Evolutionary conservation across 2,329 filamentous ascomycete genomes (phyloP).

Genomic region (Gnomoniopsis smithogilvyi): DNA sequence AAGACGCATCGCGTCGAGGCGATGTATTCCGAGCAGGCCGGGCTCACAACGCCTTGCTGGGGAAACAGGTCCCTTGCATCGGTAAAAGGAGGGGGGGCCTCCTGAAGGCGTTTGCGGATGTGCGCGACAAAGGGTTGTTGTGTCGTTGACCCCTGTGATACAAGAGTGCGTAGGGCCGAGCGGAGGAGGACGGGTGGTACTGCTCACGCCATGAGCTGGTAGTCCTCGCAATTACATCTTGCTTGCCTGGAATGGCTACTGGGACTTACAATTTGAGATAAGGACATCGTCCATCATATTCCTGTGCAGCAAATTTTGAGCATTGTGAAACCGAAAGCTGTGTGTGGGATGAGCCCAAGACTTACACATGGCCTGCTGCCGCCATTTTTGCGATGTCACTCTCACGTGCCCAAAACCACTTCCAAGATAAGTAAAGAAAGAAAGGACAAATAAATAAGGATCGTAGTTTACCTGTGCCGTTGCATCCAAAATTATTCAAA

Average conservation of each 20-base stretch:
- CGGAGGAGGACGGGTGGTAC: conserved; percentile 30
- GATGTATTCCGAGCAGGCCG: conserved; percentile 26
- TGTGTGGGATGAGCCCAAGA: background rate
- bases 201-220: conserved; percentile 8
- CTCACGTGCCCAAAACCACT: background rate
- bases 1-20: conserved; percentile 33
- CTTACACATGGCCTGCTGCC: conserved; percentile 10
- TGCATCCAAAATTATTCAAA: background rate
- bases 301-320: conserved; percentile 18
- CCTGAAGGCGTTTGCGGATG: conserved; percentile 26
- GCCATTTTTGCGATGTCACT: background rate
- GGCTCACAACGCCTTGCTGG: conserved; percentile 20
- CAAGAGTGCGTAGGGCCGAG: conserved; percentile 30
- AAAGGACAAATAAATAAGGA: too few relatives aligned
- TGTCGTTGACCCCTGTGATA: conserved; percentile 28
- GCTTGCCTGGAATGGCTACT: background rate
- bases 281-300: conserved; percentile 41
- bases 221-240: background rate
- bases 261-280: conserved; percentile 32
- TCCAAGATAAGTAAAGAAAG: too few relatives aligned
- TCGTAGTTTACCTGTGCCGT: too few relatives aligned
- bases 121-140: conserved; percentile 34
- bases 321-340: background rate
- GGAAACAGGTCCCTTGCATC: conserved; percentile 25
- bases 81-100: conserved; percentile 22